Base-by-base conservation (phyloP, 495 filamentous ascomycete genomes). In the Astrothelium macrocarpum region DNA sequence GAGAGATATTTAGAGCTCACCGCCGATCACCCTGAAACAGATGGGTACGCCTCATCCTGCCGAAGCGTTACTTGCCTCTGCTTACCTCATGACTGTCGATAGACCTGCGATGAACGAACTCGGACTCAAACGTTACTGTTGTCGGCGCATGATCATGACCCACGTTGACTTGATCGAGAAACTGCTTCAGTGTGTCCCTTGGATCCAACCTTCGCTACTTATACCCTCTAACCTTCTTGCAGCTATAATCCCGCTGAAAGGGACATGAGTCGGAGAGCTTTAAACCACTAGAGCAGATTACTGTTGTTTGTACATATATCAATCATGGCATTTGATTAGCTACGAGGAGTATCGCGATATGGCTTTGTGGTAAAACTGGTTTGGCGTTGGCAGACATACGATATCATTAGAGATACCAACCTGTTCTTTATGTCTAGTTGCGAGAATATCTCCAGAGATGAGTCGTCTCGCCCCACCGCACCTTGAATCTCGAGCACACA, bases 151-250 rank as follows among this genome's bases (percentile, higher is more conserved):
- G 94, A 81, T 98, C 70, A 95, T 98, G 90, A 98, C 94, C n/a
- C 94, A 98, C 74, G 95, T 98, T 66, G 94, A 98, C 73, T 79
- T 98, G 61, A 97, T 98, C 66, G 94, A 98, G 82, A 98, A 98
- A 80, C 83, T 98, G 23, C 82, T 98, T 28, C 90, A 93, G 92
- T 97, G 83, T 18, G 64, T 25, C n/a, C 2, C 25, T 16, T 20
- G 12, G 20, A 23, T 1, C 11, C 11, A 2, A 25, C n/a, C 12
- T 5, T 32, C 12, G 9, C 5, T 26, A 7, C 1, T 23, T 43
- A 53, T 16, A 7, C 14, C 26, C 16, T 39, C 23, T 26, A 28
- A 49, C 46, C 39, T 36, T 61, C 14, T 39, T 39, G 14, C 46
- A 65, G 64, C 26, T 65, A 70, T 31, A 70, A 70, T 28, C 68